A percentile compares a stretch with the other conserved stretches of the same genome.
phyloP scores from a whole-genome alignment of 345 rosid species.

The Limnanthes douglasii region DNA sequence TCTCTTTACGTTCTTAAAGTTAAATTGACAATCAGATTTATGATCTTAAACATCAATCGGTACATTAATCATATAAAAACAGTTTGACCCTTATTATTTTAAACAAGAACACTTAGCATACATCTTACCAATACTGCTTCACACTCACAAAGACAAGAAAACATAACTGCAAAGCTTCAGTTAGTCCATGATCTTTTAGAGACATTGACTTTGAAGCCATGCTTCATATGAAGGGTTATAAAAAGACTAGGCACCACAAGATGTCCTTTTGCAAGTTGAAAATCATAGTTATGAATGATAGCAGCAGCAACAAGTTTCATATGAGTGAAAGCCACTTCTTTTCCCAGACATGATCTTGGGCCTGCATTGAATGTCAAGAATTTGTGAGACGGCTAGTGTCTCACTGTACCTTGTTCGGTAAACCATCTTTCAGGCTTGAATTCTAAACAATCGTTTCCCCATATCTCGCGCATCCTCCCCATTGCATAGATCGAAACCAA shows the following conservation, averaged over 20 bases:
- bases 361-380: slow-evolving; percentile 18
- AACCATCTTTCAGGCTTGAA: slow-evolving; percentile 23
- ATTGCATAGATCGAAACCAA: slow-evolving; percentile 14
- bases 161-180: not conserved
- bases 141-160: not conserved
- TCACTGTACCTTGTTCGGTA: slow-evolving; percentile 10
- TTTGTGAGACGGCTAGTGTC: slow-evolving; percentile 19
- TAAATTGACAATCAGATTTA: too few species aligned
- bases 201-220: slow-evolving; percentile 12
- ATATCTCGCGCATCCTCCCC: slow-evolving; percentile 18
- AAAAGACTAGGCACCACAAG: slow-evolving; percentile 11
- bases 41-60: too few species aligned
- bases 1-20: too few species aligned
- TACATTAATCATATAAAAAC: not conserved
- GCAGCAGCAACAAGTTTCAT: slow-evolving; percentile 12
- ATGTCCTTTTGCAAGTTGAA: slow-evolving; percentile 9
- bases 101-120: not conserved
- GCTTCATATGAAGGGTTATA: slow-evolving; percentile 12
- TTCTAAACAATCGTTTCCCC: slow-evolving; percentile 18
- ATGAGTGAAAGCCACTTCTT: slow-evolving; percentile 15
- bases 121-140: not conserved
- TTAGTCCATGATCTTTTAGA: slow-evolving; percentile 9
- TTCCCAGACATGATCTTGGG: slow-evolving; percentile 19
- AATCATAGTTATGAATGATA: slow-evolving; percentile 10
- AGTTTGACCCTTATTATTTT: not conserved